These are phyloP conservation scores for Gastroboletus turbinatus DNA, from an alignment of 1,284 basidiomycete genomes.

Conservation along the genomic window DNA sequence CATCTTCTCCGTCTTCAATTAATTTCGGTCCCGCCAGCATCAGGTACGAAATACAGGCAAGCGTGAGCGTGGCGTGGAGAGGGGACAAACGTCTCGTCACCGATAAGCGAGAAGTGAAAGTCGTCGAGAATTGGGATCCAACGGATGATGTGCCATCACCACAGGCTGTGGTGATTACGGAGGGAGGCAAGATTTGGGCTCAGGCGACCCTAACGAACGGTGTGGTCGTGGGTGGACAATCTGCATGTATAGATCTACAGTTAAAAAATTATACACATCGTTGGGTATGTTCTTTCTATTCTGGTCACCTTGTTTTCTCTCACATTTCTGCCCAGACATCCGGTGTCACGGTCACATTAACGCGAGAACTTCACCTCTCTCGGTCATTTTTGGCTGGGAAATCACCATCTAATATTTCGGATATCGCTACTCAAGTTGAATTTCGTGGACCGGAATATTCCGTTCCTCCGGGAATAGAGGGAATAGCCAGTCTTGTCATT, in stretches of 20 bases:
- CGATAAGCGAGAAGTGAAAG: slow-evolving; percentile 57
- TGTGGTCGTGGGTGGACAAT: slow-evolving; percentile 63
- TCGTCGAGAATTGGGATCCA: slow-evolving; percentile 56
- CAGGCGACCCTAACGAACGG: slow-evolving; percentile 64
- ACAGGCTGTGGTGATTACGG: slow-evolving; percentile 64
- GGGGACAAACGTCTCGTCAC: slow-evolving; percentile 66
- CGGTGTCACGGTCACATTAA: slow-evolving; percentile 57
- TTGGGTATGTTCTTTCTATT: slow-evolving; percentile 49
- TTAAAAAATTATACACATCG: slow-evolving; percentile 77
- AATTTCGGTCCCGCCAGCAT: slow-evolving; percentile 66
- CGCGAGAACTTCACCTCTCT: slow-evolving; percentile 57
- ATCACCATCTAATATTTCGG: slow-evolving; percentile 52
- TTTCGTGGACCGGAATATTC: slow-evolving; percentile 72
- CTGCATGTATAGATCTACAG: slow-evolving; percentile 67
- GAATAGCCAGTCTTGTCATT: slow-evolving; percentile 72
- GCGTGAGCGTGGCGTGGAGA: slow-evolving; percentile 69
- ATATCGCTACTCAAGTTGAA: slow-evolving; percentile 64
- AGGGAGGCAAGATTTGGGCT: slow-evolving; percentile 75
- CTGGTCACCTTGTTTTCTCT: not conserved
- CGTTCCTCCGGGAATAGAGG: slow-evolving; percentile 68
- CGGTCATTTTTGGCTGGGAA: slow-evolving; percentile 40
- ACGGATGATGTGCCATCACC: slow-evolving; percentile 40
- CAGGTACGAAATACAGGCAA: slow-evolving; percentile 68
- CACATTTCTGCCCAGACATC: slow-evolving; percentile 50
- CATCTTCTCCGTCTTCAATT: slow-evolving; percentile 64